Base-by-base conservation (phyloP, 345 rosid genomes). In the Noccaea caerulescens region DNA sequence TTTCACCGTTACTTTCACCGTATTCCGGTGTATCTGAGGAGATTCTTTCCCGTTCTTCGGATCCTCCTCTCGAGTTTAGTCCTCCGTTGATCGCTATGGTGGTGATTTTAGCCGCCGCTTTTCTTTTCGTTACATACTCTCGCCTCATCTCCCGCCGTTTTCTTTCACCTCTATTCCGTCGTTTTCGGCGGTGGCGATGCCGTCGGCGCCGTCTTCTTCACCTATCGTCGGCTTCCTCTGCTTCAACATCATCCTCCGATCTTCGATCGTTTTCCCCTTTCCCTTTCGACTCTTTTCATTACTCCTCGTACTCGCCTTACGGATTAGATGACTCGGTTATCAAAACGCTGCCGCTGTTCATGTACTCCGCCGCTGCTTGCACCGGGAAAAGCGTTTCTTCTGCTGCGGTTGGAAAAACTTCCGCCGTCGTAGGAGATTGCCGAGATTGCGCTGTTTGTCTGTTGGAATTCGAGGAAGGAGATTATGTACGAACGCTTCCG, bases 1-100 rank as follows among this genome's bases (percentile, higher is more conserved):
- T 80, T 0, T 57, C 77, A 10, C 30, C 30, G 30, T 27, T 3
- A 27, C 30, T 27, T 27, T 27, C 30, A 11, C 80, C 72, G 0
- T 42, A 38, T 10, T 42, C 51, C 3, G 58, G 80, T 56, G 34
- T 53, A 36, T 6, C 62, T 0, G 43, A 51, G 14, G 55, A 71
- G 41, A 18, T 36, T 66, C 49, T 78, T 12, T 46, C 82, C 0
- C 45, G 62, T n/a, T 62, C 80, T 4, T 72, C 87, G 5, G 83
- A 75, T 62, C 75, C 81, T 11, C 84, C 97, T 5, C 60, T 93
- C 11, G 83, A 88, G 68, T 89, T 91, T 83, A 93, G 89, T 68
- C 96, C 98, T n/a, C 88, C 94, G 6, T 61, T 93, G 79, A 93
- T 93, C 71, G 98, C 90, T 52, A 91, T 93, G 97, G 88, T 93